phyloP scores from a whole-genome alignment of 2,329 filamentous ascomycete species.

The Spiromastix sp. region DNA sequence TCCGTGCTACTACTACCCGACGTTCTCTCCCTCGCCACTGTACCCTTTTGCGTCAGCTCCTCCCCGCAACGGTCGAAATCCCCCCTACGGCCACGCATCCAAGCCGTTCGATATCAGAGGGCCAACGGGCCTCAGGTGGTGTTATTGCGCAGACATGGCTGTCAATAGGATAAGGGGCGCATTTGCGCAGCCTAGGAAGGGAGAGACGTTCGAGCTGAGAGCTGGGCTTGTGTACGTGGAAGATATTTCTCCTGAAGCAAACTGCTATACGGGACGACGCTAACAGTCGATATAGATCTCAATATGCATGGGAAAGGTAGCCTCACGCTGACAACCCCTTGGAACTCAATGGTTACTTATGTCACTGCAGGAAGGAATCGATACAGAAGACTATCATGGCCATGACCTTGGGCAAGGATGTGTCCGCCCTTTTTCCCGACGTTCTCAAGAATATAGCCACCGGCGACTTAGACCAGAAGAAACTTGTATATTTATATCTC shows the following conservation, averaged over 20 bases:
- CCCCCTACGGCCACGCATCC: too few relatives aligned
- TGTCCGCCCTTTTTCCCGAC: conserved; percentile 92
- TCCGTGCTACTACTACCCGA: too few relatives aligned
- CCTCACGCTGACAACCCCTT: conserved; percentile 3
- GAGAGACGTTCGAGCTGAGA: conserved; percentile 95
- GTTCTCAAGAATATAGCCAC: conserved; percentile 99
- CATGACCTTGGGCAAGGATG: conserved; percentile 98
- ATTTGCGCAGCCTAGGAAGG: conserved; percentile 86
- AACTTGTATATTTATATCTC: conserved; percentile 94
- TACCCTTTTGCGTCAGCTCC: too few relatives aligned
- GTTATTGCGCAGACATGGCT: conserved; percentile 54
- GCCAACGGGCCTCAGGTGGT: conserved; percentile 27
- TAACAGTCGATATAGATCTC: conserved; percentile 52
- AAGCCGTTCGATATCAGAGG: too few relatives aligned
- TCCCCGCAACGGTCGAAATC: too few relatives aligned
- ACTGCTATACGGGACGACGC: conserved; percentile 13
- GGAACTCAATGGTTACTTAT: conserved; percentile 18
- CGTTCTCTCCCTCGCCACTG: too few relatives aligned
- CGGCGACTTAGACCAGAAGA: conserved; percentile 91
- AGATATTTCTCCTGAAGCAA: neutral
- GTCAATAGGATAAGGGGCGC: conserved; percentile 93
- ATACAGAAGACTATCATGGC: conserved; percentile 99
- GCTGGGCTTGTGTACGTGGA: conserved; percentile 64
- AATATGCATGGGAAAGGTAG: conserved; percentile 92
- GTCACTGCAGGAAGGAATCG: conserved; percentile 65